Conservation (phyloP, 2,329 filamentous ascomycete genomes). For the Xylariaceae sp. region DNA sequence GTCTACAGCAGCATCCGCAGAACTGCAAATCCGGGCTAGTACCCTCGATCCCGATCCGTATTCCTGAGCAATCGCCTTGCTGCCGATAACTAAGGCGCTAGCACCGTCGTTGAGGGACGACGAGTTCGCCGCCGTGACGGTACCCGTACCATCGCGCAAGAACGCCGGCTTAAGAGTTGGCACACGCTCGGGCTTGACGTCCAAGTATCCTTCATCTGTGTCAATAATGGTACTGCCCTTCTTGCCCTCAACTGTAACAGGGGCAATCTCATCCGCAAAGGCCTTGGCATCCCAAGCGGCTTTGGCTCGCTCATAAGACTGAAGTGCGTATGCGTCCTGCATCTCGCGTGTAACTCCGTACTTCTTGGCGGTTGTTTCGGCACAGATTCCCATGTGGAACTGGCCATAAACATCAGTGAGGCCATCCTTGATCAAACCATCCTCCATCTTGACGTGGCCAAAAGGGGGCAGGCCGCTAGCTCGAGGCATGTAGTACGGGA, state of each 20-base stretch:
- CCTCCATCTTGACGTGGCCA: slow-evolving; percentile 80
- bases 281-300: slow-evolving; percentile 77
- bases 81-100: slow-evolving; percentile 80
- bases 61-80: slow-evolving; percentile 71
- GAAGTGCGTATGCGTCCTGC: slow-evolving; percentile 87
- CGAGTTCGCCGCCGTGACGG: slow-evolving; percentile 90
- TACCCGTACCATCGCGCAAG: slow-evolving; percentile 75
- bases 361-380: slow-evolving; percentile 90
- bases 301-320: slow-evolving; percentile 84
- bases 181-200: slow-evolving; percentile 82
- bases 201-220: slow-evolving; percentile 84
- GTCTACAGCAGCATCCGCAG: slow-evolving; percentile 85
- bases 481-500: slow-evolving; percentile 84
- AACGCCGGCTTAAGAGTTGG: slow-evolving; percentile 87
- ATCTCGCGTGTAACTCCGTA: slow-evolving; percentile 72
- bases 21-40: slow-evolving; percentile 78
- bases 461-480: slow-evolving; percentile 79
- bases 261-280: slow-evolving; percentile 85
- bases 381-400: slow-evolving; percentile 97
- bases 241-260: slow-evolving; percentile 76
- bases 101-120: slow-evolving; percentile 94
- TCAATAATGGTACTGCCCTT: slow-evolving; percentile 78
- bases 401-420: slow-evolving; percentile 95
- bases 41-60: slow-evolving; percentile 75
- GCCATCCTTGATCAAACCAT: slow-evolving; percentile 90